Evolutionary conservation across 2,329 filamentous ascomycete species (phyloP), one percentile per base, ranked within the genome.

Genomic region (Alternaria tenuissima): DNA sequence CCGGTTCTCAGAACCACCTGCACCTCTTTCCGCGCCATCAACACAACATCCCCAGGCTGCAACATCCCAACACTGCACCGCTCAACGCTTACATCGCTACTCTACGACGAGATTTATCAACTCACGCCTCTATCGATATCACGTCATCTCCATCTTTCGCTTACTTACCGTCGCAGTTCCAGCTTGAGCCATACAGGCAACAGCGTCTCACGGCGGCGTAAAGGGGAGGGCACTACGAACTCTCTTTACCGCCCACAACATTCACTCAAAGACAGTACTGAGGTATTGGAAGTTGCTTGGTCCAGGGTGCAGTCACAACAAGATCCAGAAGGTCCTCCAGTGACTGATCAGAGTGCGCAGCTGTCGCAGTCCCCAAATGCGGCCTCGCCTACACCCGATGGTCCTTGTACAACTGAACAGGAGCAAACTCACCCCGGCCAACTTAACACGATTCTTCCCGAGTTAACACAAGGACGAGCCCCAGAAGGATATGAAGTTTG

Each of bases 221-320:
- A 7, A 4, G 39, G 1, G 18, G 7, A 22, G 18, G 5, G 9
- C 9, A 41, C 18, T 18, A 22, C 18, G 39, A 41, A 0, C 18
- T 12, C 3, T 14, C 18, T 41, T 41, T 22, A 3, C 39, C 8
- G 3, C 39, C 8, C 5, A 0, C 0, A 11, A 20, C 11, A 2
- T 11, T 20, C 38, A 20, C 7, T 20, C 8, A 3, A 5, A 9
- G 1, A 20, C 4, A 20, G 1, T 0, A 2, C 3, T 6, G 3
- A 20, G 11, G 8, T 1, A 1, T 3, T 12, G 39, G 5, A 22
- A 12, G 18, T 18, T 5, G 6, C 18, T 6, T 3, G 5, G 6
- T 5, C 14, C 39, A 41, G 9, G 18, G 14, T 41, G 39, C 18
- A 6, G 3, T 41, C 39, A 7, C 39, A 7, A 22, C 18, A 41